These are phyloP conservation scores for Platanus orientalis DNA, from an alignment of 164 flowering plant genomes.

Conservation along the genomic window DNA sequence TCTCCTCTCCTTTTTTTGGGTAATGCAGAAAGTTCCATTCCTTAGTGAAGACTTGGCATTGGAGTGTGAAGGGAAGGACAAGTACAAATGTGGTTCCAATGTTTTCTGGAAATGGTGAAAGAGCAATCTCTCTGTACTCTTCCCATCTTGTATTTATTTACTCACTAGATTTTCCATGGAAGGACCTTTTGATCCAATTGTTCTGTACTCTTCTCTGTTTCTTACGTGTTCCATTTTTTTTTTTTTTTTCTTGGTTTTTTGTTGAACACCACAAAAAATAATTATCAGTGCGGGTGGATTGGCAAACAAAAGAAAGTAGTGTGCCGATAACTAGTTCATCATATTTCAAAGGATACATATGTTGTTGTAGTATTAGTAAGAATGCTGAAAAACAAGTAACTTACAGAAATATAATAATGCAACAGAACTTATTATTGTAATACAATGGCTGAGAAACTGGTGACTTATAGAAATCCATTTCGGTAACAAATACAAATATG, in stretches of 20 bases:
- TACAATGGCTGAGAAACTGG: too few relatives aligned
- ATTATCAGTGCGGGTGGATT: too few relatives aligned
- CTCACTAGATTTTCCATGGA: slow-evolving; percentile 4
- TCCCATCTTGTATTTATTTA: slow-evolving; percentile 28
- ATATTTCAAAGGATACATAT: too few relatives aligned
- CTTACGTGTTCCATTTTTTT: neutral
- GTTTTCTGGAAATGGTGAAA: slow-evolving; percentile 96
- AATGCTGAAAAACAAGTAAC: too few relatives aligned
- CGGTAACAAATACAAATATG: too few relatives aligned
- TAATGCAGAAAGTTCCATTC: slow-evolving; percentile 88
- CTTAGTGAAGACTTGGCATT: slow-evolving; percentile 64
- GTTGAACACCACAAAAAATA: neutral
- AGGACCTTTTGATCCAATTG: slow-evolving; percentile 1
- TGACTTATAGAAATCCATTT: too few relatives aligned
- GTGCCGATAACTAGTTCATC: too few relatives aligned
- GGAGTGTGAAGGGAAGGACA: slow-evolving; percentile 96
- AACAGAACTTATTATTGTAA: too few relatives aligned
- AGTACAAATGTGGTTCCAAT: slow-evolving; percentile 94
- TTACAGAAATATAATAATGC: too few relatives aligned
- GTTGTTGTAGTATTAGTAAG: too few relatives aligned
- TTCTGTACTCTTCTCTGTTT: neutral
- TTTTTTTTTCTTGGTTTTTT: too few relatives aligned
- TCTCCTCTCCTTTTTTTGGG: neutral
- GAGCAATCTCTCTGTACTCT: slow-evolving; percentile 8
- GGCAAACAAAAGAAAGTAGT: too few relatives aligned